Conservation (phyloP, 257 asterid species). For the Solanum acaule region DNA sequence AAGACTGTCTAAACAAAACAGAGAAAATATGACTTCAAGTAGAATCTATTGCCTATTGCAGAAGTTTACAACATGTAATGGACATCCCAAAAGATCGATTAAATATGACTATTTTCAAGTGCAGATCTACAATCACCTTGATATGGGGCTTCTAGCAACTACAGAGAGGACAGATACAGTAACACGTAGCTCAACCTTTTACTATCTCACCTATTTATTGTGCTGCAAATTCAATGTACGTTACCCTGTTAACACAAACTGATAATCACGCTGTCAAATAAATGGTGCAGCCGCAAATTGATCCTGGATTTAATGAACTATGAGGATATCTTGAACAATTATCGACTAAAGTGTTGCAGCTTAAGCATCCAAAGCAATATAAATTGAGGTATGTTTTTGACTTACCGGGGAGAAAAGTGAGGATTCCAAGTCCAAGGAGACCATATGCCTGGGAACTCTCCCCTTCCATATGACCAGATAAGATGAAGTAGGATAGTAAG, state of each 20-base stretch:
- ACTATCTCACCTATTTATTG: neutral
- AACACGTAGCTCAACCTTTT: neutral
- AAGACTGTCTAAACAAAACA: neutral
- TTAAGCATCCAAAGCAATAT: neutral
- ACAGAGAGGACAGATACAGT: neutral
- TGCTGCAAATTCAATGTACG: neutral
- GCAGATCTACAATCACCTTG: neutral
- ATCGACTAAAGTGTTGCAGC: neutral
- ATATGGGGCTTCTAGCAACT: neutral
- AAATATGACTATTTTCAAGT: neutral
- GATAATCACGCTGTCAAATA: neutral
- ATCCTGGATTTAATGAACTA: neutral
- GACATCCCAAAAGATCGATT: neutral
- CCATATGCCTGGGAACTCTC: slow-evolving; percentile 79
- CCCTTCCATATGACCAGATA: slow-evolving; percentile 92
- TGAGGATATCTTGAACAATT: neutral
- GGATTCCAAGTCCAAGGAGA: slow-evolving; percentile 72
- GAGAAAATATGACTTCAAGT: neutral
- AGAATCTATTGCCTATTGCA: neutral
- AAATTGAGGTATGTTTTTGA: neutral
- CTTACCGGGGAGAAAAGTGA: slow-evolving; percentile 78
- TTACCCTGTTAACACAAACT: neutral
- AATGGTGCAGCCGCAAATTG: neutral
- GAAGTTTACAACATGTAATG: neutral
- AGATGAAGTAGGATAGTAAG: slow-evolving; percentile 58